Evolutionary conservation across 106 monocot species (phyloP), one percentile per base, ranked within the genome.

Genomic region (Iris macrosiphon): DNA sequence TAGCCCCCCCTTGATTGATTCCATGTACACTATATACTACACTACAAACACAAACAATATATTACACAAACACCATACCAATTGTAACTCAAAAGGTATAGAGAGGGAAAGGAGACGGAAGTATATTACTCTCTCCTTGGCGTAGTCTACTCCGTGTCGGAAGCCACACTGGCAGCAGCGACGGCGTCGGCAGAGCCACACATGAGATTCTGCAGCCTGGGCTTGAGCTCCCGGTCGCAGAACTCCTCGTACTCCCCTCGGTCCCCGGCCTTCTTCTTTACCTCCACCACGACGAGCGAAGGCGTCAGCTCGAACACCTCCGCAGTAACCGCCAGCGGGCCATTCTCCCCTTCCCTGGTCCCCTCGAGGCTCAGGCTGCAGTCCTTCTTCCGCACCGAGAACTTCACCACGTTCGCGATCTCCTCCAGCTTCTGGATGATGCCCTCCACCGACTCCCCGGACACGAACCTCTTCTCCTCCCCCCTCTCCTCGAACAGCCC

Each of bases 191-290:
- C 52, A 23, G 77, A 20, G 11, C 57, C 57, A 40, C 69, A 63
- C 46, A 87, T 35, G 33, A 93, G 72, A 31, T 65, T 43, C 34
- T 64, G 73, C 77, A 93, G 56, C 12, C 87, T 83, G 0, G 93
- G 87, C 38, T 87, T 93, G 27, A 93, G 73, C 57, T 93, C 92
- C 50, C 40, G 79, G 55, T 65, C 53, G n/a, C 59, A 70, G 44
- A 76, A 76, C 43, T 76, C 70, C 39, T 76, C 70, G 59, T 77
- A 77, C 40, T 77, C 76, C 21, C 18, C 64, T 23, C 12, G 60
- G 28, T 70, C 76, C 23, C 76, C 76, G 21, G 26, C 51, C 22
- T 51, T 51, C 51, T 51, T 51, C 51, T 51, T 51, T 8, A 51
- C 26, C 51, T 11, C 64, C 32, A 64, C 64, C 16, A 51, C 52